A percentile compares a stretch with the other conserved stretches of the same genome.
These are phyloP conservation scores for Balakata baccata DNA, from an alignment of 345 rosid species.

Conservation along the genomic window DNA sequence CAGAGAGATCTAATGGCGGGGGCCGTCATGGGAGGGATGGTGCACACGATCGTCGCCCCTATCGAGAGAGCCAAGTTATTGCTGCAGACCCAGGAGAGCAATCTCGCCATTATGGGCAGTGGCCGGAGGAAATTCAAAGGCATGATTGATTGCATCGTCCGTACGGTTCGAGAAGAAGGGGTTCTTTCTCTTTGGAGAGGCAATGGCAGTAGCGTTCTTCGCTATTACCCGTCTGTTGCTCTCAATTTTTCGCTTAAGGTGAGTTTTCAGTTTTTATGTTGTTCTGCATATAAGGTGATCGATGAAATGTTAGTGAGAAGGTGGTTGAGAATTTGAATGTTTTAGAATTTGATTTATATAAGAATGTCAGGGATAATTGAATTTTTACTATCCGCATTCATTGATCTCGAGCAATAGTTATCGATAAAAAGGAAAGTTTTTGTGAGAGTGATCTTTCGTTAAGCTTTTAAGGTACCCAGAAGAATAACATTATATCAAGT, in stretches of 20 bases:
- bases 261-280: neutral
- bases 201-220: constrained; percentile 87
- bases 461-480: neutral
- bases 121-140: constrained; percentile 76
- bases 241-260: constrained; percentile 96
- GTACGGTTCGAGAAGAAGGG: constrained; percentile 88
- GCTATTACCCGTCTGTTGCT: constrained; percentile 95
- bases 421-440: too few species aligned
- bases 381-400: too few species aligned
- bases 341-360: too few species aligned
- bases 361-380: too few species aligned
- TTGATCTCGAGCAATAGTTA: too few species aligned
- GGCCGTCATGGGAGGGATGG: constrained; percentile 86
- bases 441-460: neutral
- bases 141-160: constrained; percentile 81
- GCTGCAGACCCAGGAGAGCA: constrained; percentile 95
- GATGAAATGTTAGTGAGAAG: constrained; percentile 12
- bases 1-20: constrained; percentile 88
- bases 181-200: constrained; percentile 91
- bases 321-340: too few species aligned
- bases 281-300: constrained; percentile 26
- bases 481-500: too few species aligned
- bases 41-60: constrained; percentile 97
- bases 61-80: constrained; percentile 86
- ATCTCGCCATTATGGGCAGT: constrained; percentile 64